These are phyloP conservation scores for Vitis rupestris DNA, from an alignment of 164 flowering plant genomes.

Conservation along the genomic window DNA sequence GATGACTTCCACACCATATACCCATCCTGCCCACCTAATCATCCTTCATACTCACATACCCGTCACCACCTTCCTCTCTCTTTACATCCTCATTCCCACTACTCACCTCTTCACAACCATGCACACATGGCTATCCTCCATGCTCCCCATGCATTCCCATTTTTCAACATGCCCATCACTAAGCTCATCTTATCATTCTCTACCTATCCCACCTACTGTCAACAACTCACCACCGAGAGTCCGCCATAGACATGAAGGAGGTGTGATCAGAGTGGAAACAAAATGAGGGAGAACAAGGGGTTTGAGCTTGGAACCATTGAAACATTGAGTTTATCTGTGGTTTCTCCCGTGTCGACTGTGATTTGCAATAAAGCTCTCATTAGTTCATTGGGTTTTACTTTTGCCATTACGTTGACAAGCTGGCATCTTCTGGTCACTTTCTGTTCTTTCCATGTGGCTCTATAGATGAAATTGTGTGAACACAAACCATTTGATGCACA, in stretches of 20 bases:
- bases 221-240: no score
- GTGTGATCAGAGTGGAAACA: not conserved
- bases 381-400: conserved; percentile 56
- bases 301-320: conserved; percentile 78
- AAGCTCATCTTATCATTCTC: no score
- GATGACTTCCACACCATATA: no score
- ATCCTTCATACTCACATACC: no score
- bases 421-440: conserved; percentile 98
- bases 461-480: conserved; percentile 82
- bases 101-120: no score
- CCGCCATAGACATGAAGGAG: not conserved
- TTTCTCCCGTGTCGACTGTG: conserved; percentile 70
- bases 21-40: no score
- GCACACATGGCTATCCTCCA: no score
- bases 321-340: conserved; percentile 68
- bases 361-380: conserved; percentile 78
- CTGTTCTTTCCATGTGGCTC: conserved; percentile 89
- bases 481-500: conserved; percentile 98
- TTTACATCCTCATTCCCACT: no score
- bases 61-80: no score
- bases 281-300: conserved; percentile 52
- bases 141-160: no score
- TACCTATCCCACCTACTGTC: no score
- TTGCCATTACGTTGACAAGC: conserved; percentile 94
- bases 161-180: no score